Evolutionary conservation across 805 yeast species (phyloP).

Genomic region (Ogataea siamensis): DNA sequence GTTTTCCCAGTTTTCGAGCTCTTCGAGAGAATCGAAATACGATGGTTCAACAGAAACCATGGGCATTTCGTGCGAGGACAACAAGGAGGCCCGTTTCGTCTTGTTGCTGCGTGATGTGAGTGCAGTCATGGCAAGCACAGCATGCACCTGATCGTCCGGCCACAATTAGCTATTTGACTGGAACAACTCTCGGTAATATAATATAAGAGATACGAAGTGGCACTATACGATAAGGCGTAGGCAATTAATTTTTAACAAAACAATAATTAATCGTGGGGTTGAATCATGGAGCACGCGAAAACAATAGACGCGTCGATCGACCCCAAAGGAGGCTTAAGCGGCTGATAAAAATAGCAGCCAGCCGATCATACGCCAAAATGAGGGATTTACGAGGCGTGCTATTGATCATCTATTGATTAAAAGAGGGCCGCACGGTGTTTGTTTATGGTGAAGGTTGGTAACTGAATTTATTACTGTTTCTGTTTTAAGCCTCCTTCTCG

Average conservation of each 20-base stretch:
- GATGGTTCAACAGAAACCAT: conserved; percentile 7
- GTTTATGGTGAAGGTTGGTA: background rate
- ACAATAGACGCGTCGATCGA: conserved; percentile 5
- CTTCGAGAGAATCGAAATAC: conserved; percentile 24
- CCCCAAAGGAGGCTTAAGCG: background rate
- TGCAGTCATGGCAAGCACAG: background rate
- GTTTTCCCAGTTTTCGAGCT: conserved; percentile 25
- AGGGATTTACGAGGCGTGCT: background rate
- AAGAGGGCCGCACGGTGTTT: too few species aligned
- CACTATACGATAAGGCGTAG: background rate
- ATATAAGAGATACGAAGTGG: background rate
- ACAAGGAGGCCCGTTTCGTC: background rate
- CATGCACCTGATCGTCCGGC: background rate
- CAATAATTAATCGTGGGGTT: background rate
- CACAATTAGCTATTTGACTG: background rate
- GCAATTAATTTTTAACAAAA: too few species aligned
- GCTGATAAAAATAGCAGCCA: background rate
- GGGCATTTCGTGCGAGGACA: background rate
- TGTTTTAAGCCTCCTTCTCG: conserved; percentile 2
- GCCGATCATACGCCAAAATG: background rate
- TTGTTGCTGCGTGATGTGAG: too few species aligned
- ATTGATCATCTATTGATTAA: too few species aligned
- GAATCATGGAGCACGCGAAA: background rate
- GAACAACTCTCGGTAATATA: background rate
- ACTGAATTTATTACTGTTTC: conserved; percentile 1